These are phyloP conservation scores for Amanita pallidorosea DNA, from an alignment of 768 basidiomycete genomes.

Conservation along the genomic window DNA sequence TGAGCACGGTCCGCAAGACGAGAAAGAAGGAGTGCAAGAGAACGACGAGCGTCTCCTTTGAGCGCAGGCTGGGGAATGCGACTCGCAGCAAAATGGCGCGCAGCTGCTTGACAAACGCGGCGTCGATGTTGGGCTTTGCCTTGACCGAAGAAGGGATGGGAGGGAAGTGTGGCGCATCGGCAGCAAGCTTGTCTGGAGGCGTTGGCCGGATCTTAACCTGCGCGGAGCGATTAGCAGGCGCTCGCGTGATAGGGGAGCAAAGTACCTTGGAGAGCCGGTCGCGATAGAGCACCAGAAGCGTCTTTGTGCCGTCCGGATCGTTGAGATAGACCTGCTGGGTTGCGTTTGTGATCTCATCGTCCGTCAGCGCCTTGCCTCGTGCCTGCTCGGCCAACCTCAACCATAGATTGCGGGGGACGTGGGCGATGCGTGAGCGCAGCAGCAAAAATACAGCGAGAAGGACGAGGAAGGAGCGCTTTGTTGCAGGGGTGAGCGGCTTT, in stretches of 20 bases:
- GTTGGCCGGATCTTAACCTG: constrained; percentile 40
- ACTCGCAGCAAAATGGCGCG: constrained; percentile 63
- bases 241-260: neutral
- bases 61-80: constrained; percentile 49
- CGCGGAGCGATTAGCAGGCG: neutral
- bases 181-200: constrained; percentile 32
- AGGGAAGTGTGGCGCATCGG: constrained; percentile 53
- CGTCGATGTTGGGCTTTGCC: constrained; percentile 57
- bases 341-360: constrained; percentile 33
- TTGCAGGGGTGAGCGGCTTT: constrained; percentile 11
- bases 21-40: constrained; percentile 77
- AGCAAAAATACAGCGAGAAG: constrained; percentile 37
- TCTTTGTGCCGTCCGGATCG: constrained; percentile 46
- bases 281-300: constrained; percentile 56
- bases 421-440: constrained; percentile 27
- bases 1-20: constrained; percentile 76
- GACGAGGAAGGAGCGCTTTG: constrained; percentile 24
- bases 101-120: constrained; percentile 61
- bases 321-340: constrained; percentile 56
- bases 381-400: constrained; percentile 19
- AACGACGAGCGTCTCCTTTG: constrained; percentile 67
- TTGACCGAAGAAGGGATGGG: constrained; percentile 30
- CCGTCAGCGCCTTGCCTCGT: constrained; percentile 16
- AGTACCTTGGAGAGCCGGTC: constrained; percentile 52
- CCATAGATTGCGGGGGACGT: neutral